Conservation (phyloP, 2,329 filamentous ascomycete species). For the Salinomyces thailandicus region DNA sequence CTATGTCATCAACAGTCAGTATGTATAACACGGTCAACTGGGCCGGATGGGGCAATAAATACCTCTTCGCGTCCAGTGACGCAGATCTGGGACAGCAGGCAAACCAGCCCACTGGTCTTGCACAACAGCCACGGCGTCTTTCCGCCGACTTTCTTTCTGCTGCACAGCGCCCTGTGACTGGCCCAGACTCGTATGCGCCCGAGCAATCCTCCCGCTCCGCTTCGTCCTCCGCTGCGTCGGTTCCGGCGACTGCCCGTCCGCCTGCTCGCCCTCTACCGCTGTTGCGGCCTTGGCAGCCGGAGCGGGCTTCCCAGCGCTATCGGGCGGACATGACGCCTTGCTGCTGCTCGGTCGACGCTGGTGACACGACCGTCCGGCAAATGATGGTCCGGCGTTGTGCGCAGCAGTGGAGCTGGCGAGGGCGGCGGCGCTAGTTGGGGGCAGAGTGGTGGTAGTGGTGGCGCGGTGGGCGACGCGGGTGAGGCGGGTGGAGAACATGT, state of each 20-base stretch:
- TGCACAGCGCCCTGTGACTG: neutral
- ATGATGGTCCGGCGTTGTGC: slow-evolving; percentile 21
- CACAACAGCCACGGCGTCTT: too few species aligned
- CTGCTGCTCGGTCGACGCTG: slow-evolving; percentile 42
- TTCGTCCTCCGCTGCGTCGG: slow-evolving; percentile 8
- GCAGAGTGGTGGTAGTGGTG: slow-evolving; percentile 6
- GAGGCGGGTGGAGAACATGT: slow-evolving; percentile 25
- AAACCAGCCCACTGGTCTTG: slow-evolving; percentile 52
- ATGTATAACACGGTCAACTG: too few species aligned
- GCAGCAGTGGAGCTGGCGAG: slow-evolving; percentile 16
- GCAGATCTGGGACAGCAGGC: slow-evolving; percentile 62
- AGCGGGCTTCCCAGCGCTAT: slow-evolving; percentile 24
- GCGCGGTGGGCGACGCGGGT: slow-evolving; percentile 22
- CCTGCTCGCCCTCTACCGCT: slow-evolving; percentile 6
- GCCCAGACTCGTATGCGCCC: too few species aligned
- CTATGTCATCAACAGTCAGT: too few species aligned
- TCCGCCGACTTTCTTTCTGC: neutral
- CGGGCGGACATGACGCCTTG: slow-evolving; percentile 37
- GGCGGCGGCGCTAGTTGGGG: slow-evolving; percentile 13
- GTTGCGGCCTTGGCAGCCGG: slow-evolving; percentile 16
- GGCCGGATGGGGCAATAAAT: too few species aligned
- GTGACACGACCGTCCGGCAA: slow-evolving; percentile 29
- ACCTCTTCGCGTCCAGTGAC: slow-evolving; percentile 25
- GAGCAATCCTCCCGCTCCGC: slow-evolving; percentile 7
- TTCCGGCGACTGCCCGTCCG: slow-evolving; percentile 9